Percentiles rank a stretch among this genome's conserved stretches.
These are phyloP conservation scores for Elongisporangium anandrum DNA, from an alignment of 352 stramenopile species.

Conservation along the genomic window DNA sequence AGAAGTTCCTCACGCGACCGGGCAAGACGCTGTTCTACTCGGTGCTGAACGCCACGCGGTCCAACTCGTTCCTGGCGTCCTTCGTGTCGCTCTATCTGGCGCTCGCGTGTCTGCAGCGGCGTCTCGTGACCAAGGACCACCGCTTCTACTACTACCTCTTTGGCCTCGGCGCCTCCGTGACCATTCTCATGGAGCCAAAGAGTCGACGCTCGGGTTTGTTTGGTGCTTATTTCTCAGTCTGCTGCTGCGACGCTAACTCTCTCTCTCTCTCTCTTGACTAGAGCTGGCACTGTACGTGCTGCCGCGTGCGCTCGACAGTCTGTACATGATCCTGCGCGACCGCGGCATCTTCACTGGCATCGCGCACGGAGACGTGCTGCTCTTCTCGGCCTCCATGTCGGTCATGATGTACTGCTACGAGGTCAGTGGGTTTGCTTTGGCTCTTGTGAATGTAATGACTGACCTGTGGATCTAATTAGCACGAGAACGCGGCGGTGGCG, in stretches of 20 bases:
- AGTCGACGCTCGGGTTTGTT: slow-evolving; percentile 64
- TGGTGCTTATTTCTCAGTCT: too few relatives aligned
- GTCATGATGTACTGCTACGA: slow-evolving; percentile 86
- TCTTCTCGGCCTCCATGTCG: slow-evolving; percentile 77
- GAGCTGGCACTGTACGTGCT: slow-evolving; percentile 76
- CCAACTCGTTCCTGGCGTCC: slow-evolving; percentile 69
- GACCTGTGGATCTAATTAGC: slow-evolving; percentile 14
- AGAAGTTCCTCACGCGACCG: slow-evolving; percentile 64
- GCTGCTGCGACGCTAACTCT: neutral
- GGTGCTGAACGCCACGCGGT: slow-evolving; percentile 62
- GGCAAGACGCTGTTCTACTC: slow-evolving; percentile 47
- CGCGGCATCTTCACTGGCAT: slow-evolving; percentile 64
- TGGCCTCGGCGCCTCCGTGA: slow-evolving; percentile 53
- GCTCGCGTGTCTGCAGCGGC: slow-evolving; percentile 55
- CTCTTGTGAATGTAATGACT: neutral
- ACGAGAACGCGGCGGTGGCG: slow-evolving; percentile 64
- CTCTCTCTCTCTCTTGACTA: slow-evolving; percentile 1
- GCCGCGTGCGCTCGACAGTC: slow-evolving; percentile 67
- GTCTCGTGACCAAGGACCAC: slow-evolving; percentile 53
- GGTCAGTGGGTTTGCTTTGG: slow-evolving; percentile 16
- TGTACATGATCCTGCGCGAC: slow-evolving; percentile 74
- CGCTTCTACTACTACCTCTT: slow-evolving; percentile 75
- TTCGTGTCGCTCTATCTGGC: slow-evolving; percentile 74
- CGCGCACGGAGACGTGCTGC: slow-evolving; percentile 59
- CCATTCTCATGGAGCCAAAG: slow-evolving; percentile 78